phyloP scores from a whole-genome alignment of 2,329 filamentous ascomycete species.

The Dothistroma pini region DNA sequence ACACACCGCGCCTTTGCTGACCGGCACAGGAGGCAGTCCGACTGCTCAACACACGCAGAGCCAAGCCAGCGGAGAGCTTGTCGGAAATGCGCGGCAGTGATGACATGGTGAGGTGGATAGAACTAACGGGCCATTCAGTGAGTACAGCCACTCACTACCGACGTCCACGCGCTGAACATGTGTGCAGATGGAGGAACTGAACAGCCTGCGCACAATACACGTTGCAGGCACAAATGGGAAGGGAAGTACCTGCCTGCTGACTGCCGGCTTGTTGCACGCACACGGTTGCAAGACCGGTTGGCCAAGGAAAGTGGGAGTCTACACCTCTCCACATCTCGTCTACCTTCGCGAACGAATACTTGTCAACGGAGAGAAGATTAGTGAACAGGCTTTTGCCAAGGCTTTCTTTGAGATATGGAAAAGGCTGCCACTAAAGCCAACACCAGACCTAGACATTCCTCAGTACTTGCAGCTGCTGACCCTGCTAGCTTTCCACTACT shows the following conservation, averaged over 20 bases:
- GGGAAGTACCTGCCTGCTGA: neutral
- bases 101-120: neutral
- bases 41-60: constrained; percentile 1
- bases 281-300: neutral
- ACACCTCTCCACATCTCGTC: neutral
- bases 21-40: neutral
- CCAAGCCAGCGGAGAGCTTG: constrained; percentile 1
- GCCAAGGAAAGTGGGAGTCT: neutral
- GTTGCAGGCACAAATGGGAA: neutral
- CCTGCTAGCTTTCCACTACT: neutral
- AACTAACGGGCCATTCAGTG: neutral
- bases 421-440: neutral
- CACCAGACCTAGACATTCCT: neutral
- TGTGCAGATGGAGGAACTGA: neutral
- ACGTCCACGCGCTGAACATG: neutral
- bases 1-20: neutral
- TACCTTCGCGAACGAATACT: neutral
- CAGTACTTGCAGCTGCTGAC: neutral
- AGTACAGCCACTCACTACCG: neutral
- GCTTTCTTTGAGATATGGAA: neutral
- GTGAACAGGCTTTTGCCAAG: neutral
- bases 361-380: neutral
- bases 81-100: neutral
- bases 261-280: neutral
- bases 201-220: neutral